phyloP scores from a whole-genome alignment of 2,329 filamentous ascomycete genomes.

The Ambrosiella beaveri region DNA sequence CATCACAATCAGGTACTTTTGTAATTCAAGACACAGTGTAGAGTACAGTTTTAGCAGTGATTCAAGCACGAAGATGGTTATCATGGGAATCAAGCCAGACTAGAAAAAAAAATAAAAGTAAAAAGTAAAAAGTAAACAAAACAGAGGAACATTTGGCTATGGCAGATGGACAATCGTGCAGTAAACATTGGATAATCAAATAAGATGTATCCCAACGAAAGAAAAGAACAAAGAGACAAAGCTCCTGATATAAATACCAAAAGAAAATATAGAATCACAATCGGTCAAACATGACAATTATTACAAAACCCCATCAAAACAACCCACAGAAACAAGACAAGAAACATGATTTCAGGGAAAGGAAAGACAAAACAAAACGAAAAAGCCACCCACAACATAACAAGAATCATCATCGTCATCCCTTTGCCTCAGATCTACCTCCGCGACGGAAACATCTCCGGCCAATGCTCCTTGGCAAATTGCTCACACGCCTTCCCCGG shows the following conservation, averaged over 20 bases:
- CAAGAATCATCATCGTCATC: no score
- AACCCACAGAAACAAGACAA: neutral
- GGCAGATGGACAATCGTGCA: neutral
- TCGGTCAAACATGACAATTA: conserved; percentile 1
- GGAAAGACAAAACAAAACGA: neutral
- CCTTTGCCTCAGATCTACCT: neutral
- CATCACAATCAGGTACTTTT: no score
- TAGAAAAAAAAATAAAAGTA: conserved; percentile 1
- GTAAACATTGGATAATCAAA: neutral
- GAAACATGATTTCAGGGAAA: neutral
- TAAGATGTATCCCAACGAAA: neutral
- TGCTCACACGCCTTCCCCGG: conserved; percentile 73
- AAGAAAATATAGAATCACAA: conserved; percentile 1
- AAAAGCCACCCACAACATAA: neutral
- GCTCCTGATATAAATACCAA: neutral
- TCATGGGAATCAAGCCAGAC: neutral
- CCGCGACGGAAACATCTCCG: conserved; percentile 21
- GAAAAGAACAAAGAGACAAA: neutral
- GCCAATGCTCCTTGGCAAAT: conserved; percentile 91
- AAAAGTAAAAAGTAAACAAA: conserved; percentile 2
- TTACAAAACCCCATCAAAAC: conserved; percentile 3
- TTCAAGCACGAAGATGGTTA: neutral
- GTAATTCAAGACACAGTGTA: no score
- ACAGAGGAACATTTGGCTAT: neutral
- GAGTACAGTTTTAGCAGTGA: no score